These are phyloP conservation scores for Dactylellina sp. DNA, from an alignment of 2,329 filamentous ascomycete species.

Conservation along the genomic window DNA sequence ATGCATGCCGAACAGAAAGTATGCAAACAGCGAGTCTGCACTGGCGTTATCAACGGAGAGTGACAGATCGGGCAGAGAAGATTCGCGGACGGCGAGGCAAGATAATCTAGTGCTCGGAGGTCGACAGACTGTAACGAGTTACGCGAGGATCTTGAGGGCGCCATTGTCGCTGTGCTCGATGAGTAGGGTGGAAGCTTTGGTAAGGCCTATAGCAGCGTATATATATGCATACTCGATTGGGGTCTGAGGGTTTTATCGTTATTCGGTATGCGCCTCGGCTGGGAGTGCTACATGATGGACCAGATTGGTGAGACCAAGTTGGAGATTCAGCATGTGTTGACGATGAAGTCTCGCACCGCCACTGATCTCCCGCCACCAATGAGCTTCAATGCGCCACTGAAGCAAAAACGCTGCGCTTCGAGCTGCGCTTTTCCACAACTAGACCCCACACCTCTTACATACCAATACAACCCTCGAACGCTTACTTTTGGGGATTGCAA, in stretches of 20 bases:
- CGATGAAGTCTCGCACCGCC: constrained; percentile 23
- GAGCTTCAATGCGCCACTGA: constrained; percentile 25
- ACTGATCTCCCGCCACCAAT: constrained; percentile 32
- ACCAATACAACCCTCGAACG: not conserved
- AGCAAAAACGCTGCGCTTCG: not conserved
- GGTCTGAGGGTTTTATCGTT: constrained; percentile 16
- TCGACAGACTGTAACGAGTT: constrained; percentile 59
- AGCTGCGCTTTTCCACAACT: constrained; percentile 13
- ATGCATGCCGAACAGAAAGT: constrained; percentile 73
- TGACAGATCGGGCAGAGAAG: constrained; percentile 68
- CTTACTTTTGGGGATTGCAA: not conserved
- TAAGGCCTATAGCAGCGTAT: not conserved
- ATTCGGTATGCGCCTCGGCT: constrained; percentile 1
- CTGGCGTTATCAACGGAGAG: constrained; percentile 71
- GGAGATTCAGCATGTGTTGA: constrained; percentile 26
- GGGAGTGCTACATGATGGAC: constrained; percentile 34
- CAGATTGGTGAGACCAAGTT: constrained; percentile 20
- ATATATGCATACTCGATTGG: constrained; percentile 3
- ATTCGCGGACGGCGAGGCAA: constrained; percentile 63
- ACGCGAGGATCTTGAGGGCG: constrained; percentile 38
- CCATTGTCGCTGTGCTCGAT: constrained; percentile 16
- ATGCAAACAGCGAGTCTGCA: constrained; percentile 74
- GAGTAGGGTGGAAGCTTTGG: not conserved
- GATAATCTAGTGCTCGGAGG: constrained; percentile 63
- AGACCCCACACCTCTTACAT: not conserved